Evolutionary conservation across 179 eudicot species (phyloP).

Genomic region (Corrigiola litoralis): DNA sequence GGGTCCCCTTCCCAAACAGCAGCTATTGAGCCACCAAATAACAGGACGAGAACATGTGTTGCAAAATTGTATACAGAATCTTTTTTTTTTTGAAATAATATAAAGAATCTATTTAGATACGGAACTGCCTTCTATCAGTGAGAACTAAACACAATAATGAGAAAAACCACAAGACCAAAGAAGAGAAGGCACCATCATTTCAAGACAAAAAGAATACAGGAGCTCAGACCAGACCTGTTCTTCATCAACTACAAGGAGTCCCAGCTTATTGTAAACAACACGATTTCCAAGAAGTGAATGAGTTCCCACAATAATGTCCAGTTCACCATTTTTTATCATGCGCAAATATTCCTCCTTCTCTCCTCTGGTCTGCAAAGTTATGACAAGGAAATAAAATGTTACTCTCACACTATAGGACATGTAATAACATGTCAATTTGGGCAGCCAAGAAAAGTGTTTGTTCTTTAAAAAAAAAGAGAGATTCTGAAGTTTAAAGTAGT

Average conservation of each 20-base stretch:
- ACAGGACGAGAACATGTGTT: too few relatives aligned
- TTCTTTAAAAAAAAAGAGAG: neutral
- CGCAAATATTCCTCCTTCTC: slow-evolving; percentile 77
- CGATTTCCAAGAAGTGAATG: slow-evolving; percentile 90
- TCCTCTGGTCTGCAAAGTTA: slow-evolving; percentile 64
- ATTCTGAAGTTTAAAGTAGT: neutral
- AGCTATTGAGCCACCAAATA: too few relatives aligned
- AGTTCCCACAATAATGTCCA: slow-evolving; percentile 89
- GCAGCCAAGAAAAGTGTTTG: neutral
- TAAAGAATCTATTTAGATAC: neutral
- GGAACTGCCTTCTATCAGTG: neutral
- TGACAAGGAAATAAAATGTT: slow-evolving; percentile 11
- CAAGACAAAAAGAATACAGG: slow-evolving; percentile 1
- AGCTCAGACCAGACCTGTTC: slow-evolving; percentile 87
- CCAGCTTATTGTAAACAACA: slow-evolving; percentile 77
- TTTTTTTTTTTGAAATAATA: too few relatives aligned
- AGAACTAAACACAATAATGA: neutral
- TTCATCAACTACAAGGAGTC: slow-evolving; percentile 95
- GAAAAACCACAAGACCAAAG: neutral
- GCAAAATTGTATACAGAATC: too few relatives aligned
- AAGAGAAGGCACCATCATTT: slow-evolving; percentile 1
- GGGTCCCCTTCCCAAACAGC: too few relatives aligned
- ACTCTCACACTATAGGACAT: slow-evolving; percentile 7
- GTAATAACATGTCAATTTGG: neutral
- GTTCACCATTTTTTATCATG: slow-evolving; percentile 65